Evolutionary conservation across 129 eudicot genomes (phyloP).

Genomic region (Logfia minima): DNA sequence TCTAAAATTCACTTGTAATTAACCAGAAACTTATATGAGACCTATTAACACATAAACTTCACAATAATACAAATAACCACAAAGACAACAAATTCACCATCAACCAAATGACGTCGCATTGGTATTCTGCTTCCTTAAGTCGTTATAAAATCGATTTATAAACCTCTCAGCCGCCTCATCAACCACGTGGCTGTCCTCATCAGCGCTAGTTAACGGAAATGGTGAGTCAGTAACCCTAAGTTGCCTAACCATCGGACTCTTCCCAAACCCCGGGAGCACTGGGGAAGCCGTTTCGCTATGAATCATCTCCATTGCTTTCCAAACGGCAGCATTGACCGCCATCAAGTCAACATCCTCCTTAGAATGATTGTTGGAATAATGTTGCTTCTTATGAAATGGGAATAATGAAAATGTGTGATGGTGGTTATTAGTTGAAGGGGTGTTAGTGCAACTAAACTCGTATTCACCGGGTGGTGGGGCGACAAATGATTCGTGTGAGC

Average conservation of each 20-base stretch:
- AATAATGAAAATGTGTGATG: slow-evolving; percentile 19
- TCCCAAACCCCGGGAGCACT: slow-evolving; percentile 30
- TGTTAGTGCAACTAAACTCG: slow-evolving; percentile 46
- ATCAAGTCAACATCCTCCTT: slow-evolving; percentile 24
- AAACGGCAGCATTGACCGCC: slow-evolving; percentile 21
- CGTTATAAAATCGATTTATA: slow-evolving; percentile 36
- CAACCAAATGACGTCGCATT: slow-evolving; percentile 27
- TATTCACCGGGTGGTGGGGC: slow-evolving; percentile 16
- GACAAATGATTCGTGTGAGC: slow-evolving; percentile 11
- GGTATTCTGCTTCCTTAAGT: slow-evolving; percentile 25
- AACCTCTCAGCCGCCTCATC: slow-evolving; percentile 45
- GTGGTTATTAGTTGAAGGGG: slow-evolving; percentile 23
- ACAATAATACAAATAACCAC: not conserved
- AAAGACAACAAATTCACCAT: not conserved
- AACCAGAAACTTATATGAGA: not conserved
- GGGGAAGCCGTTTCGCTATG: slow-evolving; percentile 28
- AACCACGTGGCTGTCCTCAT: slow-evolving; percentile 26
- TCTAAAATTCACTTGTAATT: slow-evolving; percentile 36
- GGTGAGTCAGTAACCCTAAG: slow-evolving; percentile 50
- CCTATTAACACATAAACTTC: not conserved
- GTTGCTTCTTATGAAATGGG: slow-evolving; percentile 26
- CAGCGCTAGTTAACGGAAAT: slow-evolving; percentile 19
- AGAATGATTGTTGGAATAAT: not conserved
- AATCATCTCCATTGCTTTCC: slow-evolving; percentile 38
- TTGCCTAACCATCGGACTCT: slow-evolving; percentile 36